A percentile compares a stretch with the other conserved stretches of the same genome.
These are phyloP conservation scores for Coemansia brasiliensis DNA, from an alignment of 192 early-diverging fungal genomes.

Conservation along the genomic window DNA sequence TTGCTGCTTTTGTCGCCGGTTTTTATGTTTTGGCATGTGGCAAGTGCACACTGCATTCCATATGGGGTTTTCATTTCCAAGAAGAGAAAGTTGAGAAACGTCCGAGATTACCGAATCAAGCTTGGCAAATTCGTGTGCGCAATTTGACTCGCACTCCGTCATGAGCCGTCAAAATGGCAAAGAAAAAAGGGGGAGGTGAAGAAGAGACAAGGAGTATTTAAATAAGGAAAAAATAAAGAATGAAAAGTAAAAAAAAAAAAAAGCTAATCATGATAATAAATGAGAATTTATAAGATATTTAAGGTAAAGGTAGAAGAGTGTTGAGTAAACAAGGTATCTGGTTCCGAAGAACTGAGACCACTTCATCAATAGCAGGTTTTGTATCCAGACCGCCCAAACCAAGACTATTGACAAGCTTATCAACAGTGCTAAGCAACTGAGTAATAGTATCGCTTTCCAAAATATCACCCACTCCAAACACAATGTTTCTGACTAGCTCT, in stretches of 20 bases:
- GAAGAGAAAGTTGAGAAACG: conserved; percentile 10
- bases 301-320: conserved; percentile 42
- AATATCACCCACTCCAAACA: conserved; percentile 36
- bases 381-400: conserved; percentile 43
- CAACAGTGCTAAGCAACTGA: conserved; percentile 31
- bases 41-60: conserved; percentile 26
- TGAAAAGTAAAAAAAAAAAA: background rate
- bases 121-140: conserved; percentile 30
- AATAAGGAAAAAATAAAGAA: background rate
- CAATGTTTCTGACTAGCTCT: conserved; percentile 39
- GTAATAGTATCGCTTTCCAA: conserved; percentile 29
- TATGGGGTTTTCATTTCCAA: conserved; percentile 18
- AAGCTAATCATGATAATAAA: too few species aligned
- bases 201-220: background rate
- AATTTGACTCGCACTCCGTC: conserved; percentile 29
- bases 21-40: background rate
- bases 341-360: conserved; percentile 40
- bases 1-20: background rate
- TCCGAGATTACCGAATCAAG: conserved; percentile 3
- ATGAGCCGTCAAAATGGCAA: conserved; percentile 12
- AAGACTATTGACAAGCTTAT: conserved; percentile 30
- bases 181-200: too few species aligned
- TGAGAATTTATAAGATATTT: too few species aligned
- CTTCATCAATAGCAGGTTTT: conserved; percentile 37
- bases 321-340: conserved; percentile 49